Evolutionary conservation across 164 flowering plant species (phyloP).

Genomic region (Brasenia schreberi): DNA sequence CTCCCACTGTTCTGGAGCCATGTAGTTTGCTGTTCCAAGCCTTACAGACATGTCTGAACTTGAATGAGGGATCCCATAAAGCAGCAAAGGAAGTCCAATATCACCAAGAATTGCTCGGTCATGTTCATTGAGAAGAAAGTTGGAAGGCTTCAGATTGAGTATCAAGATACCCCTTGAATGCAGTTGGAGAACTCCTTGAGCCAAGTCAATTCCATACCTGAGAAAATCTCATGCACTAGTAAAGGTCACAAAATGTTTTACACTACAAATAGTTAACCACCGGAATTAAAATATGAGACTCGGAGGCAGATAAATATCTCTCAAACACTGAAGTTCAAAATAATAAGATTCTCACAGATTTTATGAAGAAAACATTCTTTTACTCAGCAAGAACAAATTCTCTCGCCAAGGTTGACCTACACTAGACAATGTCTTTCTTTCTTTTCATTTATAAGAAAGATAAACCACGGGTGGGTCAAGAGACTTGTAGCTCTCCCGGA

Average conservation of each 20-base stretch:
- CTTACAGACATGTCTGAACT: slow-evolving; percentile 39
- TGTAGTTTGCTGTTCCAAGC: slow-evolving; percentile 82
- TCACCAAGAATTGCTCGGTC: slow-evolving; percentile 68
- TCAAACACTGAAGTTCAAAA: too few species aligned
- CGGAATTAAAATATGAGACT: too few species aligned
- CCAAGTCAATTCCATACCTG: slow-evolving; percentile 74
- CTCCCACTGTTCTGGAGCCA: slow-evolving; percentile 98
- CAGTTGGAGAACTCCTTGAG: slow-evolving; percentile 52
- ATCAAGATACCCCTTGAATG: slow-evolving; percentile 57
- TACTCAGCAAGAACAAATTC: too few species aligned
- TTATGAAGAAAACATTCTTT: too few species aligned
- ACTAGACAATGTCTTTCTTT: too few species aligned
- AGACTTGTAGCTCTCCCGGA: too few species aligned
- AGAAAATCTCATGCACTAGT: not conserved
- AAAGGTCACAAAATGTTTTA: not conserved
- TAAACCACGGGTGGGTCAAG: too few species aligned
- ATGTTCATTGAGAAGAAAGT: slow-evolving; percentile 56
- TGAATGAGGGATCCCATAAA: slow-evolving; percentile 46
- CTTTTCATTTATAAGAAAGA: too few species aligned
- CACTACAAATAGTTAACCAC: not conserved
- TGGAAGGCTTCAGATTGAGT: slow-evolving; percentile 79
- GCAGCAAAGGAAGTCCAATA: slow-evolving; percentile 61
- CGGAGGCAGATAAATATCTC: too few species aligned
- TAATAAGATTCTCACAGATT: too few species aligned
- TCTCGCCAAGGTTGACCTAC: too few species aligned